Percentiles rank a stretch among this genome's conserved stretches.
Evolutionary conservation across 2,329 filamentous ascomycete genomes (phyloP).

Genomic region (Didymellaceae sp.): DNA sequence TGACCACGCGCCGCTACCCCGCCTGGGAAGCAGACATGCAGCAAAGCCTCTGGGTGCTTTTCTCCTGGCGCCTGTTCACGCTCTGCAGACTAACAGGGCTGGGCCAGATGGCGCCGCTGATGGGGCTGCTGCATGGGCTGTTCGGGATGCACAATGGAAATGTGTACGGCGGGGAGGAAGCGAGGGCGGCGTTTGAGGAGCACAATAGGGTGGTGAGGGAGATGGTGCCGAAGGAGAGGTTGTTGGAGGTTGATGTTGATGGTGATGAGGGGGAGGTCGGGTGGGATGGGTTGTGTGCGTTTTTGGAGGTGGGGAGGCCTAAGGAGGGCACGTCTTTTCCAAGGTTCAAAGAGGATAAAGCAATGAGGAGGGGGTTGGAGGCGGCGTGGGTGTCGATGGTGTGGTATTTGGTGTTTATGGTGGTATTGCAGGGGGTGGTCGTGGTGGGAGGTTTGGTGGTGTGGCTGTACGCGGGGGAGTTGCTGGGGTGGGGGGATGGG

Average conservation of each 20-base stretch:
- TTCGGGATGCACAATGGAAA: constrained; percentile 36
- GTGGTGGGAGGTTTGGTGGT: constrained; percentile 6
- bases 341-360: constrained; percentile 27
- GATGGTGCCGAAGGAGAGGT: constrained; percentile 25
- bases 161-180: constrained; percentile 26
- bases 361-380: constrained; percentile 27
- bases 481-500: constrained; percentile 1
- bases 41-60: constrained; percentile 33
- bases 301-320: constrained; percentile 30
- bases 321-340: constrained; percentile 25
- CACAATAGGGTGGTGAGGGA: constrained; percentile 36
- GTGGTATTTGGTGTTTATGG: constrained; percentile 27
- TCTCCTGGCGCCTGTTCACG: constrained; percentile 32
- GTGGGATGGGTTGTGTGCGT: constrained; percentile 41
- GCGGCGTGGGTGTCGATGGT: constrained; percentile 32
- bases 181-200: constrained; percentile 29
- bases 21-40: constrained; percentile 38
- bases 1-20: constrained; percentile 38
- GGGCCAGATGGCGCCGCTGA: constrained; percentile 33
- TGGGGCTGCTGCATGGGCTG: constrained; percentile 28
- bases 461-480: constrained; percentile 19
- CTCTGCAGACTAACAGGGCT: constrained; percentile 27
- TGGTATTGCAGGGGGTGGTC: constrained; percentile 23
- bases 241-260: constrained; percentile 39
- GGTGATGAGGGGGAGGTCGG: constrained; percentile 17